Evolutionary conservation across 2,329 filamentous ascomycete species (phyloP).

Genomic region (Cladophialophora psammophila): DNA sequence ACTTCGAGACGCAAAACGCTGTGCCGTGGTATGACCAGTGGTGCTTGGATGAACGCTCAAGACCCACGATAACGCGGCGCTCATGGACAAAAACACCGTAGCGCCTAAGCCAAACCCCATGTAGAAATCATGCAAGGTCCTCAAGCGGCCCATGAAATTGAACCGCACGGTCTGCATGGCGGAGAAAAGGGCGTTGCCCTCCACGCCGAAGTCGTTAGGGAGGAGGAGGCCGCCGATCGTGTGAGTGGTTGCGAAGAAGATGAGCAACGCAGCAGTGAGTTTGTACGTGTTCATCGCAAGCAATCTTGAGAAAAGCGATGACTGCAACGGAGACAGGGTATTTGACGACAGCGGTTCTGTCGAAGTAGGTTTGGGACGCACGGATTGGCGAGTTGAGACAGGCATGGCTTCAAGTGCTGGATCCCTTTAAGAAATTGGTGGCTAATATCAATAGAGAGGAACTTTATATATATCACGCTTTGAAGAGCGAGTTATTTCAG

Average conservation of each 20-base stretch:
- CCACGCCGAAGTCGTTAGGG: not conserved
- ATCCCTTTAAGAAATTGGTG: not conserved
- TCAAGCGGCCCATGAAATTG: not conserved
- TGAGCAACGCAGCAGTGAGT: not conserved
- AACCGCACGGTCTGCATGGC: constrained; percentile 3
- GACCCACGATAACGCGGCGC: not conserved
- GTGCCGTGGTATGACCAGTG: not conserved
- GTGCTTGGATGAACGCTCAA: not conserved
- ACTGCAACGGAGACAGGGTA: not conserved
- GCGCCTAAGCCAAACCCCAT: not conserved
- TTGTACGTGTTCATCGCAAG: not conserved
- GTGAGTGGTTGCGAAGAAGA: constrained; percentile 5
- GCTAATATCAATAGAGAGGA: not conserved
- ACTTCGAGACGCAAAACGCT: not conserved
- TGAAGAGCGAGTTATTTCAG: not conserved
- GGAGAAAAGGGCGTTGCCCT: not conserved
- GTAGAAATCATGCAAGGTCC: constrained; percentile 6
- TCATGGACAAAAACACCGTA: not conserved
- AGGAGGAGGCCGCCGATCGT: not conserved
- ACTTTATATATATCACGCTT: not conserved
- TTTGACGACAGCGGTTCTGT: not conserved
- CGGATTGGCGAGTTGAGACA: not conserved
- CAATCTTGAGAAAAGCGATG: not conserved
- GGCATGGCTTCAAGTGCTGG: not conserved
- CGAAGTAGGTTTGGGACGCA: not conserved